phyloP scores from a whole-genome alignment of 805 yeast species.

The Suhomyces kilbournensis region DNA sequence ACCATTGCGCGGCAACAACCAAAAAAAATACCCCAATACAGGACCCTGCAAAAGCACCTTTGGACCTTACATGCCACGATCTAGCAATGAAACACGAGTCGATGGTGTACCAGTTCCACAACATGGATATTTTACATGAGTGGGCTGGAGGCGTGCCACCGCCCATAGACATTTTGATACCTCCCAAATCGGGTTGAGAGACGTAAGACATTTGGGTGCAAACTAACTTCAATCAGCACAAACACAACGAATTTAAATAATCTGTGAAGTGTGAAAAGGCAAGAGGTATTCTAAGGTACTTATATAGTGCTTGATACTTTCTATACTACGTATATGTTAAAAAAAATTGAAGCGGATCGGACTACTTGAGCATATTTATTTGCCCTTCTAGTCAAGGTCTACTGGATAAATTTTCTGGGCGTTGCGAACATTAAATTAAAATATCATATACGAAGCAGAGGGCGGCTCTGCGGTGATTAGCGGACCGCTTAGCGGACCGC shows the following conservation, averaged over 20 bases:
- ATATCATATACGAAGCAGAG: no score
- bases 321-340: no score
- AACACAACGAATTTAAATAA: no score
- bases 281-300: no score
- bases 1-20: slow-evolving; percentile 55
- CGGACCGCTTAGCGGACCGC: no score
- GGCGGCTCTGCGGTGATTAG: no score
- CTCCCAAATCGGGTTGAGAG: not conserved
- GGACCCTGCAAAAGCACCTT: slow-evolving; percentile 68
- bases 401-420: not conserved
- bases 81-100: slow-evolving; percentile 62
- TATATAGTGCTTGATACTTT: no score
- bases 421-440: not conserved
- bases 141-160: slow-evolving; percentile 7
- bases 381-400: not conserved
- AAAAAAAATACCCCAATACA: slow-evolving; percentile 66
- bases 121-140: slow-evolving; percentile 46
- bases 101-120: slow-evolving; percentile 73
- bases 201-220: slow-evolving; percentile 1
- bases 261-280: no score
- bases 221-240: no score
- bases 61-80: slow-evolving; percentile 59
- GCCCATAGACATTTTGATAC: slow-evolving; percentile 8
- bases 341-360: no score
- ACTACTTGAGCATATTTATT: not conserved